Evolutionary conservation across 208 protist species (phyloP), one percentile per base, ranked within the genome.

Genomic region (Tritrichomonas musculus): DNA sequence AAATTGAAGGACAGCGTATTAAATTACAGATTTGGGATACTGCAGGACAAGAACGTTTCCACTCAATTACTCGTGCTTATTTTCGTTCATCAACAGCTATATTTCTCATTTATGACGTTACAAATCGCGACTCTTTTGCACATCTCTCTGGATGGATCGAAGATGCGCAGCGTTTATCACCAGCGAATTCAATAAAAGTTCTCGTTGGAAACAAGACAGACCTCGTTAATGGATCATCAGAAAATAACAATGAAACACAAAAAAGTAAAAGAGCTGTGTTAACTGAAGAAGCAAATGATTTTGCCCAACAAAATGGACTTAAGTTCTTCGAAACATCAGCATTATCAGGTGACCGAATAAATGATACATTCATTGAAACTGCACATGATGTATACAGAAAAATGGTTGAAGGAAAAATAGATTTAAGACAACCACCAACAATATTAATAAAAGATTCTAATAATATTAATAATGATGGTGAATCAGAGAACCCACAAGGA

Each of bases 161-260:
- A 17, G 77, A 88, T 14, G 77, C 77, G 8, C 33, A n/a, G n/a
- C 77, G 44, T 17, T 30, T 57, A 5, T 88, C 77, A 5, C 77
- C 77, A 22, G 14, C 77, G 20, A 88, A 41, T 13, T 25, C 77
- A 39, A 57, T 88, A 25, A 88, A 88, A 88, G 77, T 88, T 0
- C 77, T 88, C 39, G 77, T 88, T 72, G 88, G 88, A 72, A 92
- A 92, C 39, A 92, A 92, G 88, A 72, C 88, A 44, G 88, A 92
- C 72, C 41, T 92, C 30, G 5, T 13, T 9, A 25, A 60, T 60
- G n/a, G n/a, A n/a, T n/a, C n/a, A n/a, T n/a, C n/a, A n/a, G n/a
- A n/a, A n/a, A n/a, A n/a, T n/a, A n/a, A n/a, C n/a, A n/a, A n/a
- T n/a, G n/a, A n/a, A n/a, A n/a, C n/a, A n/a, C n/a, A n/a, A n/a